Base-by-base conservation (phyloP, 2,329 filamentous ascomycete genomes). In the Pseudogymnoascus pannorum region DNA sequence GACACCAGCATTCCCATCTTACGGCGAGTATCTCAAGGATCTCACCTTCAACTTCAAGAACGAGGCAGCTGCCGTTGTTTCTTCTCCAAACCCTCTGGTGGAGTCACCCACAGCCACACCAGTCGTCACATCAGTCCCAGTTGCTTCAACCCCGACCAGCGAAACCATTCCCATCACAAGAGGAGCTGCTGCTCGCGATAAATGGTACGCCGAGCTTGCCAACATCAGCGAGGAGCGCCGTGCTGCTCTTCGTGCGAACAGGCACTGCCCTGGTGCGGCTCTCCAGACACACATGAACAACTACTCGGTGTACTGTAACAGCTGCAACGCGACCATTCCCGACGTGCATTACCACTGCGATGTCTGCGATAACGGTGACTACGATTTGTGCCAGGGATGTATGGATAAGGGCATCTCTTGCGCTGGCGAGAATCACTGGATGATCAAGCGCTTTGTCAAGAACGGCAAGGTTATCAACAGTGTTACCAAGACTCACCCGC, bases 221-320 rank as follows among this genome's bases (percentile, higher is more conserved):
- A 62, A 64, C 40, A 59, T 71, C 18, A 68, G 67, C 20, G 65
- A 65, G 24, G 71, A 70, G 38, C 69, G 67, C 40, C 65, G 66
- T 40, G 59, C 61, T 14, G 58, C 58, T 16, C 57, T 65, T 36
- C 60, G 63, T 40, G 62, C 36, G 29, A 60, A 59, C 31, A n/a
- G 18, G 6, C 58, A 58, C 22, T 16, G 61, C 60, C 58, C 60
- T 35, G 38, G 60, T 58, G 24, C 60, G 59, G 16, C 60, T 63
- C 44, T 65, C 65, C 60, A 35, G 22, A 31, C 31, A 5, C 22
- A 36, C 33, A 44, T 35, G 26, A 26, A 70, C 61, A 77, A 82
- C 54, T 96, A 92, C 75, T 89, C 89, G 11, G 92, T 99, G 48
- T 96, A 90, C 79, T 99, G 94, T 83, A 97, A 99, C 77, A 83